phyloP scores from a whole-genome alignment of 176 grass and related monocot genomes.

The Aegilops speltoides region DNA sequence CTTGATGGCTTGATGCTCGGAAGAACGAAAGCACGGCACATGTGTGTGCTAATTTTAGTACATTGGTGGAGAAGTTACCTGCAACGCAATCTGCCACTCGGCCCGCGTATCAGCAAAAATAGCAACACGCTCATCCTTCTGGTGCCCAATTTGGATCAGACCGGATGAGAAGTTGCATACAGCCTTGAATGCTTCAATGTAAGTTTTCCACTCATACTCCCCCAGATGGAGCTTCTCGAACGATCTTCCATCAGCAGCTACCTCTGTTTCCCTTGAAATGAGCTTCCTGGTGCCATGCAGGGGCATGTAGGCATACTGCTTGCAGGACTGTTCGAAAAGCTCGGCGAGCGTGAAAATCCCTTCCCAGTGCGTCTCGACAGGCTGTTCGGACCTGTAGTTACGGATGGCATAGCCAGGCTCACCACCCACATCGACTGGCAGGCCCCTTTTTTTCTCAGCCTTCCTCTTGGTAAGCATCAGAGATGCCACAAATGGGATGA shows the following conservation, averaged over 20 bases:
- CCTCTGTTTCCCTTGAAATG: conserved; percentile 57
- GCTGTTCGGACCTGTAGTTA: conserved; percentile 58
- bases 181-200: conserved; percentile 68
- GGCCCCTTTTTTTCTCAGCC: conserved; percentile 61
- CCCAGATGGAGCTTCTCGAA: conserved; percentile 97
- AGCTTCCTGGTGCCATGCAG: conserved; percentile 80
- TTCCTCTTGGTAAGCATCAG: conserved; percentile 58
- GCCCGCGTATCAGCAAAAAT: conserved; percentile 91
- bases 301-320: conserved; percentile 57
- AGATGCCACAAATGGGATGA: conserved; percentile 58
- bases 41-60: neutral
- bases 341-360: conserved; percentile 78
- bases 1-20: neutral
- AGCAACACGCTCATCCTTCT: conserved; percentile 58
- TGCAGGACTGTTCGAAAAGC: conserved; percentile 82
- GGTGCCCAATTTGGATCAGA: conserved; percentile 66
- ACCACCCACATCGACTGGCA: conserved; percentile 55
- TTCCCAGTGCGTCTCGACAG: conserved; percentile 68
- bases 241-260: conserved; percentile 56
- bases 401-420: conserved; percentile 62
- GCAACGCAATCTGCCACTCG: conserved; percentile 93
- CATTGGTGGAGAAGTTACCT: conserved; percentile 46
- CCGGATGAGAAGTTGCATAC: conserved; percentile 82
- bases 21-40: neutral
- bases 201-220: conserved; percentile 80